Conservation (phyloP, 805 yeast species). For the Metschnikowia kofuensis region DNA sequence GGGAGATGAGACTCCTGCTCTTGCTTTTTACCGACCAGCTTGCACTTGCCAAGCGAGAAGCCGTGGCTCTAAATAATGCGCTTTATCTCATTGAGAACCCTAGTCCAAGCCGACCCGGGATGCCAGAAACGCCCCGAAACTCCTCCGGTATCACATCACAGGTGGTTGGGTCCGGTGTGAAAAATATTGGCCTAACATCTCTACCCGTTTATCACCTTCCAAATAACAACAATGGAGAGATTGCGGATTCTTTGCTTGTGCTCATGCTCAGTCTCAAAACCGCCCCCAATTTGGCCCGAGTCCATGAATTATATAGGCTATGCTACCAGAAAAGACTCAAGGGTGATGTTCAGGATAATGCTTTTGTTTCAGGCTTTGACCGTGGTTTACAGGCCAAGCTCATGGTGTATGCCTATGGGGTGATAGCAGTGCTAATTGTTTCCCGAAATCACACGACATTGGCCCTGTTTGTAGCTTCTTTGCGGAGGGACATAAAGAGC, state of each 20-base stretch:
- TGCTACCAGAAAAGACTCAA: conserved; percentile 36
- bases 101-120: background rate
- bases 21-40: conserved; percentile 30
- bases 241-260: conserved; percentile 27
- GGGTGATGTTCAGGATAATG: background rate
- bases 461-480: conserved; percentile 24
- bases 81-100: conserved; percentile 32
- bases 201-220: conserved; percentile 33
- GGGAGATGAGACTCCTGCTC: conserved; percentile 37
- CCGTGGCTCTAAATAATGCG: conserved; percentile 34
- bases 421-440: conserved; percentile 27
- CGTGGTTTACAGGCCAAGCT: conserved; percentile 20
- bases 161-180: background rate
- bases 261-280: conserved; percentile 41
- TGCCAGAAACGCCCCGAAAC: background rate
- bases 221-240: conserved; percentile 28
- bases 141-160: background rate
- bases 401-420: conserved; percentile 31
- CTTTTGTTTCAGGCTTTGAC: background rate
- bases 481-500: conserved; percentile 11
- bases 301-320: conserved; percentile 44
- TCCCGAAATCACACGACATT: conserved; percentile 30
- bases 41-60: conserved; percentile 34
- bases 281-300: conserved; percentile 38
- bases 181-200: background rate